Evolutionary conservation across 2,329 filamentous ascomycete genomes (phyloP), one percentile per base, ranked within the genome.

Genomic region (Penicillium sp.): DNA sequence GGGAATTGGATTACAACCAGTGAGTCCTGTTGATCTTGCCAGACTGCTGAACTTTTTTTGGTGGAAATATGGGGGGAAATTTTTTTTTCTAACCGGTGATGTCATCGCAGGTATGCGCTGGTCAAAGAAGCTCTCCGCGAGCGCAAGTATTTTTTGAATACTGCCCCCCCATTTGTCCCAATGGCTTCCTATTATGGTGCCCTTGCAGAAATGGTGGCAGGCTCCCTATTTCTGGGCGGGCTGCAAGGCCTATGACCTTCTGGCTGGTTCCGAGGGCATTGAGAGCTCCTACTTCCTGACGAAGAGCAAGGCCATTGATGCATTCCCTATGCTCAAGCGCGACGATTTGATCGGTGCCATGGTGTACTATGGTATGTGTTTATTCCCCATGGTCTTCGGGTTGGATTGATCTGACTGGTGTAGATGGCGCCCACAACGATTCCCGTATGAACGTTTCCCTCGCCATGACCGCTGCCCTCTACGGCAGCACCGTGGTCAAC

Each of bases 381-480:
- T 11, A 37, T 37, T 37, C 30, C 11, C 37, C n/a, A 43, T 45
- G 1, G 10, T 6, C 4, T 14, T 14, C 7, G 3, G 6, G 1
- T 25, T 28, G 3, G 22, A n/a, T 26, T n/a, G 14, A 33, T 30
- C 26, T 45, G 45, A 56, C 65, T 25, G 25, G 7, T 30, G 26
- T 59, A 85, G 92, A 96, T 79, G 92, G 92, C 69, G 91, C 91
- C 33, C 92, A 96, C 79, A 96, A 96, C 73, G 92, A 96, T 76
- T 95, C 92, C 22, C 87, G 92, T 53, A 96, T 96, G 92, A 96
- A 96, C 73, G 89, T 95, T 30, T 93, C 91, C 8, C 83, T 96
- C 59, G 92, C 91, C 22, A 91, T 94, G 87, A 96, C 92, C 19
- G 91, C 92, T 58, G 91, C 92, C n/a, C 80, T 96, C 46, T 96